A percentile compares a stretch with the other conserved stretches of the same genome.
Conservation (phyloP, 2,329 filamentous ascomycete genomes). For the Pyricularia pennisetigena region DNA sequence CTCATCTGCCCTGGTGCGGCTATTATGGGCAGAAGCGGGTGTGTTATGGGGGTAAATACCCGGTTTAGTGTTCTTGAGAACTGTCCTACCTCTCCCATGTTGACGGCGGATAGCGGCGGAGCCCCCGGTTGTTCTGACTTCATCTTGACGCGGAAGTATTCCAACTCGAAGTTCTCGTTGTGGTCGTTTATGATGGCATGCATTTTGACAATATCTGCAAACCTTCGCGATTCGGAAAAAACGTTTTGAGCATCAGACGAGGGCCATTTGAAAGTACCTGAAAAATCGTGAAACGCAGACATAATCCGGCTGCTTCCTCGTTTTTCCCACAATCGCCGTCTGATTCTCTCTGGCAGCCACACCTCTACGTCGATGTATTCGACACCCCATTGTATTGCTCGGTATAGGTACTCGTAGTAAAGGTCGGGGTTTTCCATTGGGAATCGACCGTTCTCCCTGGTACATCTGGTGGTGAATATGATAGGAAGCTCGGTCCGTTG, state of each 20-base stretch:
- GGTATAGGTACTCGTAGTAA: constrained; percentile 71
- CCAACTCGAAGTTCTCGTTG: constrained; percentile 82
- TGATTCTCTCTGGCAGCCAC: constrained; percentile 72
- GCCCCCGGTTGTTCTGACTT: constrained; percentile 56
- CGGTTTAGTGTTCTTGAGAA: constrained; percentile 76
- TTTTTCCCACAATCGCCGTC: constrained; percentile 54
- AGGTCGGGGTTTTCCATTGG: constrained; percentile 70
- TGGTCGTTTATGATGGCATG: constrained; percentile 73
- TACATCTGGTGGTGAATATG: constrained; percentile 79
- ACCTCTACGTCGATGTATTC: constrained; percentile 87
- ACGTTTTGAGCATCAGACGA: constrained; percentile 61
- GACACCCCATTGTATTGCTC: constrained; percentile 80
- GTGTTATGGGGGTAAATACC: constrained; percentile 80
- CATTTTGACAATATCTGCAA: constrained; percentile 86
- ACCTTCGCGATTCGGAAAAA: constrained; percentile 61
- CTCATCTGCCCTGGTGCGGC: constrained; percentile 80
- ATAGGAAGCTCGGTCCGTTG: constrained; percentile 83
- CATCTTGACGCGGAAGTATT: constrained; percentile 77
- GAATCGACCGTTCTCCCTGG: constrained; percentile 71
- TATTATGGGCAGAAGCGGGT: constrained; percentile 73
- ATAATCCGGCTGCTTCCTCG: constrained; percentile 77
- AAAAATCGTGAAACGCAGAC: constrained; percentile 88
- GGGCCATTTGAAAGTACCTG: constrained; percentile 74
- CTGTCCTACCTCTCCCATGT: constrained; percentile 82
- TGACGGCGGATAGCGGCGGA: constrained; percentile 72